These are phyloP conservation scores for Phytophthora aleatoria DNA, from an alignment of 352 stramenopile species.

Conservation along the genomic window DNA sequence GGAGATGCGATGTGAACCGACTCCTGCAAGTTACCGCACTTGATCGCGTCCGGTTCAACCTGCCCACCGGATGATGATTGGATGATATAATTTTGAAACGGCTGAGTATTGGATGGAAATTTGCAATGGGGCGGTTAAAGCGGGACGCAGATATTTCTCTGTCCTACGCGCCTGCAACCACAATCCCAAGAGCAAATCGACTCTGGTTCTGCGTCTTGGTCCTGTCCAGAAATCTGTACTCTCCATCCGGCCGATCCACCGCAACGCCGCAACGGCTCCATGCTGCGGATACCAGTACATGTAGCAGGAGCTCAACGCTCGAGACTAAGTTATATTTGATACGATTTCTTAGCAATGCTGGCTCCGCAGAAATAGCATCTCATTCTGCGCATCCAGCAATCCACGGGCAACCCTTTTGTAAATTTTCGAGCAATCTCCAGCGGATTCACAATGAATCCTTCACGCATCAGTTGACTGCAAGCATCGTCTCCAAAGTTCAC, in stretches of 20 bases:
- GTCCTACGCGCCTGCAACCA: constrained; percentile 9
- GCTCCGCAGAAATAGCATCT: not conserved
- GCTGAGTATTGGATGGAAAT: constrained; percentile 12
- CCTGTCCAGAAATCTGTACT: constrained; percentile 25
- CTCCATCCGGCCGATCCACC: constrained; percentile 18
- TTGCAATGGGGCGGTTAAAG: not conserved
- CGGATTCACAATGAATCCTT: not conserved
- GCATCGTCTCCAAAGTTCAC: too few species aligned
- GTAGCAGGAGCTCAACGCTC: not conserved
- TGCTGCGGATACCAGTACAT: too few species aligned
- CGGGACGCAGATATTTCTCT: constrained; percentile 6
- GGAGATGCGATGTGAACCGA: constrained; percentile 24
- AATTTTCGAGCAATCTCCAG: not conserved
- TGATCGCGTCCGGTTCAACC: not conserved
- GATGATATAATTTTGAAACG: not conserved
- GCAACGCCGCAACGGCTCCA: constrained; percentile 9
- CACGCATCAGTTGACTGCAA: too few species aligned
- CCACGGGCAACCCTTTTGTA: not conserved
- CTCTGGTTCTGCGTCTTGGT: constrained; percentile 4
- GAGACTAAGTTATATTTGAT: not conserved
- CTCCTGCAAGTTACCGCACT: constrained; percentile 18
- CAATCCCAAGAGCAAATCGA: constrained; percentile 23
- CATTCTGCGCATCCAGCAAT: not conserved
- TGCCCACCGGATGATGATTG: constrained; percentile 1
- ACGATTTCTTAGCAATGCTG: not conserved